Evolutionary conservation across 2,329 filamentous ascomycete genomes (phyloP), one percentile per base, ranked within the genome.

Genomic region (Colletotrichum sp.): DNA sequence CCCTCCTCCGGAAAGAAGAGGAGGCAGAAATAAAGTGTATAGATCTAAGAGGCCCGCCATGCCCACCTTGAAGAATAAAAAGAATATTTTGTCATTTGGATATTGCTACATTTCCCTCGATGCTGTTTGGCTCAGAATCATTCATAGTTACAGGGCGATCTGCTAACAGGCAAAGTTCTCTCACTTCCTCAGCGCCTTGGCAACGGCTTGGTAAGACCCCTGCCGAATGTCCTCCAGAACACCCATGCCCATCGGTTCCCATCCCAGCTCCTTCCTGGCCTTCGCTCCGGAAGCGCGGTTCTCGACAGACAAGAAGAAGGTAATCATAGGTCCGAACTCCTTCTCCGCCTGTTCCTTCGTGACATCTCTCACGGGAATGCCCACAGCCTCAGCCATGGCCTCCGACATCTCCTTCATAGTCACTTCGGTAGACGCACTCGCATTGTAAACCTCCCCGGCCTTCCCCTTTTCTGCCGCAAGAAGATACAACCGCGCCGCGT

Each of bases 211-310:
- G 22, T 83, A 82, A n/a, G 82, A 84, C 1, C 82, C 82, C 2
- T 70, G 68, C 78, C 15, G 69, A 15, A 70, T 49, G 8, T 87
- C 86, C 49, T 84, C 83, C 55, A 88, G 36, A 52, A 87, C 79
- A 2, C 82, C 81, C 44, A 79, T 74, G 63, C 80, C 82, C 52
- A 79, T 79, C 2, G 84, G 80, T 74, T 82, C 69, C 86, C 86
- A 88, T 7, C 83, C 86, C 68, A 88, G 77, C 79, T 83, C 80
- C 59, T 78, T 79, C 72, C 72, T 81, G 6, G 85, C 86, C 81
- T 87, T 88, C 25, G 80, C 82, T 4, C 44, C 44, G 19, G 82
- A 83, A 7, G 82, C 82, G 7, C 83, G 80, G 75, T 84, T 85
- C 75, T 83, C 80, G 5, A 78, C 65, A 3, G 75, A 79, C 52